These are phyloP conservation scores for Capronia americana DNA, from an alignment of 2,329 filamentous ascomycete species.

Conservation along the genomic window DNA sequence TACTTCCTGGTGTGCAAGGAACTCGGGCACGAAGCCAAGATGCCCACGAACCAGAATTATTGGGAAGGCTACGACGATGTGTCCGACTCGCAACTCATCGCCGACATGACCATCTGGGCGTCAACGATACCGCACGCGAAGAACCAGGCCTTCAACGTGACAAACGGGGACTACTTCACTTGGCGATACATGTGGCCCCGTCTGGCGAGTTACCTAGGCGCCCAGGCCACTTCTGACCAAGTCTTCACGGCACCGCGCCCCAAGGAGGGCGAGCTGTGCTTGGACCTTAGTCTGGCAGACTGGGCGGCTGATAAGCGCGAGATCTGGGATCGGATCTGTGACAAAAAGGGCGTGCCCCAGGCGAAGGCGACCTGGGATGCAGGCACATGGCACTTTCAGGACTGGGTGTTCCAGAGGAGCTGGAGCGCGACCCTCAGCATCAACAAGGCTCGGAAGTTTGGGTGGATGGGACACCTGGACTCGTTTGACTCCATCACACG, in stretches of 20 bases:
- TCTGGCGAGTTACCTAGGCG: slow-evolving; percentile 39
- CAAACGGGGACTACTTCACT: slow-evolving; percentile 43
- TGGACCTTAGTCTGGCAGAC: slow-evolving; percentile 36
- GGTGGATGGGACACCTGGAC: slow-evolving; percentile 37
- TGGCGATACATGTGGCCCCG: slow-evolving; percentile 42
- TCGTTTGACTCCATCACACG: slow-evolving; percentile 39
- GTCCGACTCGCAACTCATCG: slow-evolving; percentile 42
- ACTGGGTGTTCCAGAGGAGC: slow-evolving; percentile 22
- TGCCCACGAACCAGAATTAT: slow-evolving; percentile 44
- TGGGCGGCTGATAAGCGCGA: slow-evolving; percentile 41
- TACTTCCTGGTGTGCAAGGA: slow-evolving; percentile 38
- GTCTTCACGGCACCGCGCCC: background rate
- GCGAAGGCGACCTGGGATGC: slow-evolving; percentile 40
- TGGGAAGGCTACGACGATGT: slow-evolving; percentile 42
- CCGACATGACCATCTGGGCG: slow-evolving; percentile 42
- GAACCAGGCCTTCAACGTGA: slow-evolving; percentile 43
- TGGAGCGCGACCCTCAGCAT: slow-evolving; percentile 40
- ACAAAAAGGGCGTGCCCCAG: slow-evolving; percentile 36
- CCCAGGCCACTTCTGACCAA: slow-evolving; percentile 32
- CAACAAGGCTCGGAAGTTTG: slow-evolving; percentile 39
- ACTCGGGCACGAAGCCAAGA: slow-evolving; percentile 32
- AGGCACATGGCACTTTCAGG: slow-evolving; percentile 41
- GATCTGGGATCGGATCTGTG: slow-evolving; percentile 37
- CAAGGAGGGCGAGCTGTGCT: slow-evolving; percentile 24
- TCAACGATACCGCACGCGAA: slow-evolving; percentile 37